Percentiles rank a stretch among this genome's conserved stretches.
These are phyloP conservation scores for Saccharomyces eubayanus DNA, from an alignment of 805 yeast species.

Conservation along the genomic window DNA sequence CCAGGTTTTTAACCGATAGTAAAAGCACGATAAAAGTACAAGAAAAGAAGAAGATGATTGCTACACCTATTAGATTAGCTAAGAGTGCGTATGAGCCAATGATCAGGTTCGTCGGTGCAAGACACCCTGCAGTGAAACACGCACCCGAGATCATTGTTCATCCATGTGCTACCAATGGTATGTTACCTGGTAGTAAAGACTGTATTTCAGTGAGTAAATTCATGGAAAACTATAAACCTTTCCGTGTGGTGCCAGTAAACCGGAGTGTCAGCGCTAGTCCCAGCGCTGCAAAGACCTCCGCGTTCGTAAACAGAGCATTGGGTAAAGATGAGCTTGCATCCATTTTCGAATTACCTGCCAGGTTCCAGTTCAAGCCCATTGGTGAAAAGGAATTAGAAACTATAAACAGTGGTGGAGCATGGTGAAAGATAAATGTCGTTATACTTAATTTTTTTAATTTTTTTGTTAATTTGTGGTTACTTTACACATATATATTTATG, in stretches of 20 bases:
- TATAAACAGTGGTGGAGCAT: constrained; percentile 78
- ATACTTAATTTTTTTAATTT: not conserved
- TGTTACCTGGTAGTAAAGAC: constrained; percentile 24
- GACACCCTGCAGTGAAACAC: constrained; percentile 45
- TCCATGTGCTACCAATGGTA: constrained; percentile 23
- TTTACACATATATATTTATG: not conserved
- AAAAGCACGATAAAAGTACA: not conserved
- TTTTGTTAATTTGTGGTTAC: not conserved
- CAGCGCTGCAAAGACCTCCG: constrained; percentile 3
- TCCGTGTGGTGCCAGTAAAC: constrained; percentile 34
- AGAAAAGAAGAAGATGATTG: constrained; percentile 23
- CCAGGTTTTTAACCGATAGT: not conserved
- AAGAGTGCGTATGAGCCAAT: constrained; percentile 45
- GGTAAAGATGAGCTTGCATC: constrained; percentile 37
- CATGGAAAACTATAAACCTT: constrained; percentile 33
- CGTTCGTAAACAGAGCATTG: constrained; percentile 32
- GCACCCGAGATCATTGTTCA: constrained; percentile 14
- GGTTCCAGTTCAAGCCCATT: constrained; percentile 61
- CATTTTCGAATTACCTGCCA: constrained; percentile 57
- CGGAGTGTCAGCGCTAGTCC: constrained; percentile 34
- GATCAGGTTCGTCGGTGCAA: constrained; percentile 83
- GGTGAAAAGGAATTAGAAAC: constrained; percentile 66
- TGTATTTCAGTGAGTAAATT: constrained; percentile 19
- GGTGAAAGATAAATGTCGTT: constrained; percentile 14
- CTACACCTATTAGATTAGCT: constrained; percentile 20